Evolutionary conservation across 177 flowering plant species (phyloP).

Genomic region (Vitis hybrid): DNA sequence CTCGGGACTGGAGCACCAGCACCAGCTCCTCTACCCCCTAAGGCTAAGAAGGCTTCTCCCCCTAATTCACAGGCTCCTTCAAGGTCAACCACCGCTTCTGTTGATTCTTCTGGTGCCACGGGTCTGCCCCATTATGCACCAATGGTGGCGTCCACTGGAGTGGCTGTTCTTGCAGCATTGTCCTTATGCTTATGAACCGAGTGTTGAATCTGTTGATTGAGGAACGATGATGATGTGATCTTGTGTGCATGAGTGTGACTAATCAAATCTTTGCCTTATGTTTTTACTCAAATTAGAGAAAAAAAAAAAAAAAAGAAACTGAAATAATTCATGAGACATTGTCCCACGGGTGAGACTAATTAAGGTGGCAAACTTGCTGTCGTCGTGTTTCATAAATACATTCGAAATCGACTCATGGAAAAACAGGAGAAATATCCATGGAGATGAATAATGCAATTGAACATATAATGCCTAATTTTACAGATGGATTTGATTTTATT

Average conservation of each 20-base stretch:
- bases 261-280: no score
- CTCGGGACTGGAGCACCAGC: conserved; percentile 9
- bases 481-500: no score
- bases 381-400: no score
- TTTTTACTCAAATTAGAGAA: no score
- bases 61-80: conserved; percentile 11
- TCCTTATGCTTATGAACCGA: conserved; percentile 10
- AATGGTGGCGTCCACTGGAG: neutral
- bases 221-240: neutral
- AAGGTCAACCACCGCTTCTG: neutral
- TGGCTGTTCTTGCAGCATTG: conserved; percentile 13
- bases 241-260: neutral
- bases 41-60: conserved; percentile 11
- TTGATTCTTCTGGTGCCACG: conserved; percentile 24
- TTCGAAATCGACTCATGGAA: no score
- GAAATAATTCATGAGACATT: no score
- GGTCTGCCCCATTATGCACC: neutral
- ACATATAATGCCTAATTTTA: no score
- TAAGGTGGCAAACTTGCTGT: no score
- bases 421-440: no score
- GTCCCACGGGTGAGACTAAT: no score
- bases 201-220: neutral
- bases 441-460: no score
- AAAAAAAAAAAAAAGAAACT: no score
- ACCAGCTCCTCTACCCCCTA: conserved; percentile 21